Conservation (phyloP, 2,329 filamentous ascomycete species). For the Ophiostoma tasmaniense region DNA sequence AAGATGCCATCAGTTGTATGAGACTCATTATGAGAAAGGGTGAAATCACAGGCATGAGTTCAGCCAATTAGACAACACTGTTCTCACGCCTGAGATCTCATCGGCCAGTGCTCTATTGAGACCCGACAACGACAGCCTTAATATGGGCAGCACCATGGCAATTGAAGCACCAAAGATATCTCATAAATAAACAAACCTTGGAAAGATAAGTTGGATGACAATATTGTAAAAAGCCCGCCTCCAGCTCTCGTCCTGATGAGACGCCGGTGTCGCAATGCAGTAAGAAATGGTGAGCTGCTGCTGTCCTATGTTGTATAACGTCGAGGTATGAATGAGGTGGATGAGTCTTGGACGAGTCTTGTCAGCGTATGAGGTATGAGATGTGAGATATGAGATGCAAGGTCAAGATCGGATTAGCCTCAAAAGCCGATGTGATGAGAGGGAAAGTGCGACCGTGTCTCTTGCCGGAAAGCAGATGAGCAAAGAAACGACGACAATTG, state of each 20-base stretch:
- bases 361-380: not conserved
- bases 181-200: not conserved
- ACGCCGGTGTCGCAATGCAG: not conserved
- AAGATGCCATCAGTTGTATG: not conserved
- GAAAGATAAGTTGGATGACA: not conserved
- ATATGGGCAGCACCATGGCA: not conserved
- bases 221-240: not conserved
- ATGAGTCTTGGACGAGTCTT: not conserved
- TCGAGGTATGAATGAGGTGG: not conserved
- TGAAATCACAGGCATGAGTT: not conserved
- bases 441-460: not conserved
- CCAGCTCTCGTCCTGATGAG: not conserved
- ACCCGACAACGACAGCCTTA: not conserved
- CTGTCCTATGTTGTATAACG: not conserved
- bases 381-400: not conserved
- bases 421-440: not conserved
- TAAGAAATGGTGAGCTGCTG: not conserved
- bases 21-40: not conserved
- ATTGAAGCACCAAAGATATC: not conserved
- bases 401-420: not conserved
- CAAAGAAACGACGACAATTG: not conserved
- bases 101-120: not conserved
- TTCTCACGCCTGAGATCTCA: not conserved
- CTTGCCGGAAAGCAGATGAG: not conserved
- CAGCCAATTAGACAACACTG: slow-evolving; percentile 6